Evolutionary conservation across 2,329 filamentous ascomycete genomes (phyloP).

Genomic region (Xylariaceae sp.): DNA sequence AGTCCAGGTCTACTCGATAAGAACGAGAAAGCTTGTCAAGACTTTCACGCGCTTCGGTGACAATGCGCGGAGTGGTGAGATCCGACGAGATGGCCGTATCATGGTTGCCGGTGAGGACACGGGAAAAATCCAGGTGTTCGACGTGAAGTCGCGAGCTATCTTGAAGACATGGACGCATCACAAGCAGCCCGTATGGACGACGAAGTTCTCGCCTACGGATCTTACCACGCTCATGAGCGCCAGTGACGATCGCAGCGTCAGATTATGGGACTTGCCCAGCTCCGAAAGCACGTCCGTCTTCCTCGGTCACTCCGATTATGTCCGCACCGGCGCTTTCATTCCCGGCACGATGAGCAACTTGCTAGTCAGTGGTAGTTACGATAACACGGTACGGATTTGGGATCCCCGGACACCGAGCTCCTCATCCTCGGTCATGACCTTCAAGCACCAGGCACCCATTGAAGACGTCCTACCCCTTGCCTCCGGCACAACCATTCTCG

Average conservation of each 20-base stretch:
- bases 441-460: conserved; percentile 86
- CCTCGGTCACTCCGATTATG: conserved; percentile 85
- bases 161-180: conserved; percentile 93
- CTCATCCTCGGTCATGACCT: conserved; percentile 70
- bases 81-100: conserved; percentile 82
- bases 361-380: conserved; percentile 87
- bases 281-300: conserved; percentile 73
- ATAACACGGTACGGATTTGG: conserved; percentile 90
- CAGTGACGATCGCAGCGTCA: conserved; percentile 87
- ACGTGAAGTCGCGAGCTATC: conserved; percentile 80
- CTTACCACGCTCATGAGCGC: conserved; percentile 82
- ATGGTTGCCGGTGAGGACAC: conserved; percentile 87
- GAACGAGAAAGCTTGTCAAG: conserved; percentile 86
- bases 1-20: conserved; percentile 88
- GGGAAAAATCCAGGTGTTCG: conserved; percentile 91
- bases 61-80: conserved; percentile 81
- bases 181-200: conserved; percentile 89
- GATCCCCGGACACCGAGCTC: conserved; percentile 69
- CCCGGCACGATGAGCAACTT: conserved; percentile 67
- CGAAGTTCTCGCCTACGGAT: conserved; percentile 84
- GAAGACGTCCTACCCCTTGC: conserved; percentile 85
- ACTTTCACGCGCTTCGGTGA: conserved; percentile 93
- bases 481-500: conserved; percentile 79
- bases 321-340: conserved; percentile 82
- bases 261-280: conserved; percentile 87